phyloP scores from a whole-genome alignment of 1,284 basidiomycete genomes.

The Austropuccinia psidii region DNA sequence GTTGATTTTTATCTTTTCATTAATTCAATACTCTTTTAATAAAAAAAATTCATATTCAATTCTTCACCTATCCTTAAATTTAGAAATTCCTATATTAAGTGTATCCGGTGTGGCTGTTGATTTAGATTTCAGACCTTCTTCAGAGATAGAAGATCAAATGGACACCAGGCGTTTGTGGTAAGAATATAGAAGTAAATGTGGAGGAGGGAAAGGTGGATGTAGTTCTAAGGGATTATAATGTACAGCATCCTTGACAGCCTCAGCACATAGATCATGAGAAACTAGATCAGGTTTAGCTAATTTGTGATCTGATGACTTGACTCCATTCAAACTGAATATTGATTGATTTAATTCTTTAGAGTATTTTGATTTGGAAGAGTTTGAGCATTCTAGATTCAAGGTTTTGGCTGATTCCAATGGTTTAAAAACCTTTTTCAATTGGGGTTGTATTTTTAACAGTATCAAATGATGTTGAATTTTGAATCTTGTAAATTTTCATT shows the following conservation, averaged over 20 bases:
- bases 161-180: constrained; percentile 9
- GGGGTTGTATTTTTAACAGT: background rate
- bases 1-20: too few species aligned
- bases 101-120: too few species aligned
- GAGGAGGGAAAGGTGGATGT: background rate
- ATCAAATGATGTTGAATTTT: background rate
- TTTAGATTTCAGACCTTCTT: too few species aligned
- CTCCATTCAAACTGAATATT: background rate
- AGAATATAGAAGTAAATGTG: constrained; percentile 5
- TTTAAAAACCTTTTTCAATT: background rate
- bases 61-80: too few species aligned
- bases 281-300: background rate
- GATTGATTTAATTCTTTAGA: background rate
- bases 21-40: too few species aligned
- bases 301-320: background rate
- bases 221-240: background rate
- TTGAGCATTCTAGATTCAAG: background rate
- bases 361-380: background rate
- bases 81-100: too few species aligned
- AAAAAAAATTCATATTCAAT: too few species aligned
- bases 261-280: background rate
- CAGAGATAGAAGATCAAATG: background rate
- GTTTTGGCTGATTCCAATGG: too few species aligned
- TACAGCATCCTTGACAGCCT: background rate
- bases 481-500: background rate